These are phyloP conservation scores for Aureobasidium sp. DNA, from an alignment of 2,329 filamentous ascomycete species.

Conservation along the genomic window DNA sequence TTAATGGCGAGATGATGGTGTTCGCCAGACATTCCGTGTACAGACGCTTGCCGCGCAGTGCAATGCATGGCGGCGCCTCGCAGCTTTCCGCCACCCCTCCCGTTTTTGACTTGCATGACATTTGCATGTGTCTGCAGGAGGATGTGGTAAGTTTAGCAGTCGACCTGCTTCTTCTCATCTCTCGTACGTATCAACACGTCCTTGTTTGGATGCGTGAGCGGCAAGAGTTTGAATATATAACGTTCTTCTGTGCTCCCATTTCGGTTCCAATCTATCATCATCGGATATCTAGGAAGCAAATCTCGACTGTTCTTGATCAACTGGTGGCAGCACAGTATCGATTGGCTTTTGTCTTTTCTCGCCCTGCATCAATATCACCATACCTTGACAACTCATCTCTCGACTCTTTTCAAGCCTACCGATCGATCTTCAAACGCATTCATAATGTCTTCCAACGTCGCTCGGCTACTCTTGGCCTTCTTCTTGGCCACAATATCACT, in stretches of 20 bases:
- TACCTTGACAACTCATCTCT: neutral
- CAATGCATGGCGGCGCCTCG: constrained; percentile 6
- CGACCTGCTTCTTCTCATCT: neutral
- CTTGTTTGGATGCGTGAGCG: neutral
- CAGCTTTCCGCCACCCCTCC: neutral
- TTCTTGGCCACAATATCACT: neutral
- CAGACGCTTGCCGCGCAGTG: neutral
- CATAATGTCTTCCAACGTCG: neutral
- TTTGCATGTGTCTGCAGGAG: constrained; percentile 1
- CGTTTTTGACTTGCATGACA: constrained; percentile 10
- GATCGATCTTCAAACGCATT: neutral
- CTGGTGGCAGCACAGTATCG: neutral
- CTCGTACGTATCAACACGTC: neutral
- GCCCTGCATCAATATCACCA: neutral
- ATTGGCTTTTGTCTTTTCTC: neutral
- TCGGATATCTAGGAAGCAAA: neutral
- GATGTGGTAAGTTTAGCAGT: constrained; percentile 2
- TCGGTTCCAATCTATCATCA: neutral
- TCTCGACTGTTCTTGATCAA: neutral
- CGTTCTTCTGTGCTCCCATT: neutral
- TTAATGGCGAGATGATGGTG: neutral
- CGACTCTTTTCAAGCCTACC: neutral
- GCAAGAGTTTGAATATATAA: neutral
- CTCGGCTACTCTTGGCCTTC: neutral
- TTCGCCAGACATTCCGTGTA: neutral